A percentile compares a stretch with the other conserved stretches of the same genome.
These are phyloP conservation scores for Verbascum thapsus DNA, from an alignment of 257 asterid genomes.

Conservation along the genomic window DNA sequence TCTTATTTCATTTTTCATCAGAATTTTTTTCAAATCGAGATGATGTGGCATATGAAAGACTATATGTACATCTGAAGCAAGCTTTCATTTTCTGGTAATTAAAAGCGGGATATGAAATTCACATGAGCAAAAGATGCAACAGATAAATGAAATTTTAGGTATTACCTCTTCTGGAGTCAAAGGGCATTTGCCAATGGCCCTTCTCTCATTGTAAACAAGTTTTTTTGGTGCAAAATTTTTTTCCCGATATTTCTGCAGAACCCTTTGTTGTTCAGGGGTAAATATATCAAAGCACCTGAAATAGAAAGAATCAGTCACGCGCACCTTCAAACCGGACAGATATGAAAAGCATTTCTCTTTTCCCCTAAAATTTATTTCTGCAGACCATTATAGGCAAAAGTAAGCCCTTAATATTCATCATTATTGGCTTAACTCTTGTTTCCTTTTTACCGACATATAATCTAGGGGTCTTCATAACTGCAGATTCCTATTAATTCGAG, in stretches of 20 bases:
- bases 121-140: conserved; percentile 16
- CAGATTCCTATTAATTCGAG: background rate
- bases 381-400: conserved; percentile 22
- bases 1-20: background rate
- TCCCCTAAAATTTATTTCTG: conserved; percentile 19
- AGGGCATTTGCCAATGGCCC: conserved; percentile 98
- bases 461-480: conserved; percentile 12
- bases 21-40: background rate
- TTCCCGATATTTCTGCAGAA: conserved; percentile 69
- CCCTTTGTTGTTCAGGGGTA: conserved; percentile 66
- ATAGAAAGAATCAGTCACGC: conserved; percentile 22
- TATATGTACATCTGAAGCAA: conserved; percentile 17
- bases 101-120: conserved; percentile 4
- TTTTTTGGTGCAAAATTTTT: conserved; percentile 85
- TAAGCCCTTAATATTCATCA: conserved; percentile 17
- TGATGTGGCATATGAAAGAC: conserved; percentile 14
- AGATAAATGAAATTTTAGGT: conserved; percentile 15
- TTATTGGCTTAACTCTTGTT: conserved; percentile 7
- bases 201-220: conserved; percentile 81
- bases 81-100: background rate
- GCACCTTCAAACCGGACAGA: conserved; percentile 16
- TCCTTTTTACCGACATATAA: background rate
- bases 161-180: conserved; percentile 96
- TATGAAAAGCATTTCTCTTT: conserved; percentile 8
- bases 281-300: conserved; percentile 94